Base-by-base conservation (phyloP, 108 stramenopile species). In the Pseudonitzschia delicatissima region DNA sequence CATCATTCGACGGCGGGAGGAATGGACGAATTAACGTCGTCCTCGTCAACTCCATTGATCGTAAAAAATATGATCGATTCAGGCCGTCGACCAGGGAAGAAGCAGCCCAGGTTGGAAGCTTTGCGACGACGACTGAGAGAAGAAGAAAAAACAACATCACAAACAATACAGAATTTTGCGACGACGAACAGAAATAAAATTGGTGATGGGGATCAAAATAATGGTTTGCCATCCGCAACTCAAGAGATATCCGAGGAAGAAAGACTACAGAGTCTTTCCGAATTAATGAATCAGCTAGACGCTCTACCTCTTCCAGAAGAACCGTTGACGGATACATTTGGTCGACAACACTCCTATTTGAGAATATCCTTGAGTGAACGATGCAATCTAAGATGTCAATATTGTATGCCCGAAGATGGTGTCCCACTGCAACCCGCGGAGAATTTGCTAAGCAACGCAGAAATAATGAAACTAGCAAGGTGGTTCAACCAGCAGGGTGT, bases 321-420 rank as follows among this genome's bases (percentile, higher is more conserved):
- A 28, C 74, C 68, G 28, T 66, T 95, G 8, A 89, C 72, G 29
- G 98, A 99, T 79, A 57, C 69, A 5, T 93, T 91, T 62, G 86
- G 90, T 4, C 84, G 99, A 60, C 76, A 77, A 36, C 99, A 99
- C 70, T 90, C 86, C 68, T 99, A 99, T 70, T 71, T 99, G 32
- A 88, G 98, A 63, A 90, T 98, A 44, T 97, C 95, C 4, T 79
- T 98, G 36, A 84, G 94, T n/a, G 97, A 98, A 78, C 87, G 95
- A 40, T 98, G 97, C 82, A 99, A 99, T 67, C 76, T 99, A 44
- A 79, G 98, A 21, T 99, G 99, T 77, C 74, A 71, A 36, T 99
- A 99, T 65, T 99, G 99, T 81, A 99, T 99, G 99, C 99, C 99
- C 4, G 88, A 82, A 47, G 90, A 98, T 27, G 99, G 98, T 37